Conservation (phyloP, 1,139 yeast genomes). For the Pichia sp. region DNA sequence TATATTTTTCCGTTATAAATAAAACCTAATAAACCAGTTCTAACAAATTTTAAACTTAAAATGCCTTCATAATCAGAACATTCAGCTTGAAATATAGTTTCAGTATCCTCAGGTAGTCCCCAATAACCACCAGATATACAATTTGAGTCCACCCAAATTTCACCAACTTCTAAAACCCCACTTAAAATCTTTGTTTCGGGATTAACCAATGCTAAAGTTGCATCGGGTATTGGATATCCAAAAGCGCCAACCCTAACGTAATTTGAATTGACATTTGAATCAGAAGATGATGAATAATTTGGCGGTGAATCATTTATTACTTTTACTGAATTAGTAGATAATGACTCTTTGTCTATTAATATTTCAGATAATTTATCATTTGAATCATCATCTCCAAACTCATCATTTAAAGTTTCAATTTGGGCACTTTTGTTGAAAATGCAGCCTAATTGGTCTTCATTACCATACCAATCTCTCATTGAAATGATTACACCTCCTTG, state of each 20-base stretch:
- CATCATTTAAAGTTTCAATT: too few species aligned
- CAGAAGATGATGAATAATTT: constrained; percentile 34
- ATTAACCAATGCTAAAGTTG: constrained; percentile 87
- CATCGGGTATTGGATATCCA: constrained; percentile 92
- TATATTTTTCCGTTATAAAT: constrained; percentile 81
- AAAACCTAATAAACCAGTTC: constrained; percentile 91
- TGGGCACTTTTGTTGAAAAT: constrained; percentile 32
- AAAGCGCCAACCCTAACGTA: constrained; percentile 78
- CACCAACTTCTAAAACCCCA: constrained; percentile 80
- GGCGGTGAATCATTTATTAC: constrained; percentile 57
- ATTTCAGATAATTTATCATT: constrained; percentile 54
- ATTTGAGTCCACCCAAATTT: constrained; percentile 92
- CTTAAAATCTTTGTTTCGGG: constrained; percentile 77
- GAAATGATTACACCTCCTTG: constrained; percentile 96
- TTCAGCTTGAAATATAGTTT: constrained; percentile 73
- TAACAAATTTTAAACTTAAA: constrained; percentile 69
- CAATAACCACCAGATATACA: constrained; percentile 86
- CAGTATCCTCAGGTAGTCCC: constrained; percentile 66
- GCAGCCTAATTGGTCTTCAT: constrained; percentile 54
- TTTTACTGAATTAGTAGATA: constrained; percentile 72
- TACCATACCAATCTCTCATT: constrained; percentile 84
- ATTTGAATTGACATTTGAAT: constrained; percentile 39
- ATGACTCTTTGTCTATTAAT: constrained; percentile 71
- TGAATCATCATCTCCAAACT: constrained; percentile 17
- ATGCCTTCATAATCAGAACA: constrained; percentile 66